Percentiles rank a stretch among this genome's conserved stretches.
These are phyloP conservation scores for Trichoderma simmonsii DNA, from an alignment of 2,329 filamentous ascomycete genomes.

Conservation along the genomic window DNA sequence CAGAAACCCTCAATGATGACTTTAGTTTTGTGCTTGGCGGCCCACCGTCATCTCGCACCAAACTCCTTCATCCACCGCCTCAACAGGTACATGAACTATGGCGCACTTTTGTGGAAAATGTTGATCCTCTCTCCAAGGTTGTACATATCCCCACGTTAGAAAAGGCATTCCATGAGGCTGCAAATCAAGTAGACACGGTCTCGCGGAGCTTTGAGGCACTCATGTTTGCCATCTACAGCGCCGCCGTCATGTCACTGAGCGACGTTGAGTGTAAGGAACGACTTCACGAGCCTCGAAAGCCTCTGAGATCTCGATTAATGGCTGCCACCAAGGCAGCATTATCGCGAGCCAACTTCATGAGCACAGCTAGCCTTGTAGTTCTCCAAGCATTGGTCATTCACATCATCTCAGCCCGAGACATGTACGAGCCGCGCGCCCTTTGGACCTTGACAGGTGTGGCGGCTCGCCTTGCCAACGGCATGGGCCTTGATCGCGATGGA, in stretches of 20 bases:
- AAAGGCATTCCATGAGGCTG: neutral
- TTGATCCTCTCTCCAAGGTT: slow-evolving; percentile 6
- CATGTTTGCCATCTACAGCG: slow-evolving; percentile 9
- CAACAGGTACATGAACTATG: neutral
- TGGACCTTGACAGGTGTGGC: slow-evolving; percentile 5
- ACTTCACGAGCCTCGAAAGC: neutral
- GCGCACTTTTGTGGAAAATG: slow-evolving; percentile 6
- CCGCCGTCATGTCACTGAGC: slow-evolving; percentile 3
- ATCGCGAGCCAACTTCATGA: neutral
- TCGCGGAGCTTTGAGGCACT: slow-evolving; percentile 5
- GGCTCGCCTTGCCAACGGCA: neutral
- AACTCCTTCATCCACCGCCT: slow-evolving; percentile 1
- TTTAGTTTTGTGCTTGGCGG: neutral
- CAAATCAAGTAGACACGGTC: neutral
- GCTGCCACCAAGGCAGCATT: neutral
- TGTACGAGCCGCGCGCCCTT: neutral
- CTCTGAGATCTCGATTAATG: neutral
- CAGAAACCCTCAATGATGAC: slow-evolving; percentile 2
- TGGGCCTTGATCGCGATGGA: slow-evolving; percentile 7
- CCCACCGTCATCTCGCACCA: neutral
- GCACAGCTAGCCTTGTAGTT: neutral
- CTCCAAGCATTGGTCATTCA: slow-evolving; percentile 1
- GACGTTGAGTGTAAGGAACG: neutral
- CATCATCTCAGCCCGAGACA: neutral
- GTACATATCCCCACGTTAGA: neutral